Evolutionary conservation across 2,329 filamentous ascomycete genomes (phyloP), one percentile per base, ranked within the genome.

Genomic region (Celoporthe dispersa): DNA sequence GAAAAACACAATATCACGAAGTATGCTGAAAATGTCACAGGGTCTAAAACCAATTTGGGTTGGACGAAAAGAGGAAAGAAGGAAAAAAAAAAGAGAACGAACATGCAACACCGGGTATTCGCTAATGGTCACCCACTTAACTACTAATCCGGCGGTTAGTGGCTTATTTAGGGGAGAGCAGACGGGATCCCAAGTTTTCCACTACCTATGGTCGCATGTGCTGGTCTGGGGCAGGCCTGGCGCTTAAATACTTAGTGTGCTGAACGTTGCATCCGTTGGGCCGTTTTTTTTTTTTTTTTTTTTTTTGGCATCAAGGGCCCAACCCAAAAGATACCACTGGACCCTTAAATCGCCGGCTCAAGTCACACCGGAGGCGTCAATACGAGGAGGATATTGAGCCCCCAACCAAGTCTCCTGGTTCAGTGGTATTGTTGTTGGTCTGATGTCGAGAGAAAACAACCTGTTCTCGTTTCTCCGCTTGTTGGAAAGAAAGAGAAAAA

Each of bases 81-180:
- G 44, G 5, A 12, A n/a, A 44, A 33, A 48, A 28, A 31, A 63
- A 19, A 63, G 14, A 41, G 6, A 8, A 19, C 25, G 48, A 64
- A 64, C 62, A 51, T 51, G 62, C 62, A 51, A 31, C 62, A 64
- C 61, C 61, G 61, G 41, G 61, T 64, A 64, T 64, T 64, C 61
- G 61, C 61, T 64, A 64, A 64, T 64, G 61, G 61, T 64, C 61
- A 64, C 61, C 61, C 61, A 64, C 61, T 64, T 64, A 64, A 64
- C 61, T 64, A 64, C 61, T 64, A 64, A 64, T 64, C 61, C 61
- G 31, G 61, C 61, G 39, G 37, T 64, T 39, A 64, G 39, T 48
- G 41, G 61, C 41, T 64, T 64, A 64, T 48, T 44, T 64, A 51
- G 62, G 62, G 39, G 62, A 64, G 62, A 64, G 62, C 41, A n/a